Conservation (phyloP, 2,329 filamentous ascomycete genomes). For the Colletotrichum paranaense region DNA sequence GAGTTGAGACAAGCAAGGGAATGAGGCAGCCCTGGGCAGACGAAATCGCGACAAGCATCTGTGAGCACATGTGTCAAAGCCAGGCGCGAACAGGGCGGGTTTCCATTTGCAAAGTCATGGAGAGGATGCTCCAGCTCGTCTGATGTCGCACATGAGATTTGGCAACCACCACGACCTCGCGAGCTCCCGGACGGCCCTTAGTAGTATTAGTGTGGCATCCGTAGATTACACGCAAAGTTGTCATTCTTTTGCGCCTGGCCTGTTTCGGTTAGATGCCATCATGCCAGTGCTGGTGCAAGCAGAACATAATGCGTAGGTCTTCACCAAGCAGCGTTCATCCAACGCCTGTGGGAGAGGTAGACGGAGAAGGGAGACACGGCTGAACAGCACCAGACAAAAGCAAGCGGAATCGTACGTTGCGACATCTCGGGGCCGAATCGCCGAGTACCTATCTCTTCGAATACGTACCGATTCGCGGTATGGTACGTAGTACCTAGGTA, state of each 20-base stretch:
- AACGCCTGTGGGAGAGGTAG: not conserved
- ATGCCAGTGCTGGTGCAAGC: not conserved
- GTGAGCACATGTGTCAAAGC: not conserved
- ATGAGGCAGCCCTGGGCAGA: not conserved
- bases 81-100: not conserved
- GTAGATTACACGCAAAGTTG: not conserved
- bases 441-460: not conserved
- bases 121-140: slow-evolving; percentile 11
- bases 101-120: not conserved
- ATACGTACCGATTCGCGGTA: no score
- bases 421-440: not conserved
- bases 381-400: not conserved
- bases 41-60: not conserved
- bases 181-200: not conserved
- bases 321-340: no score
- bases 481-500: no score
- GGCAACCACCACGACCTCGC: not conserved
- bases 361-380: not conserved
- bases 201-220: not conserved
- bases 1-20: not conserved
- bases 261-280: not conserved
- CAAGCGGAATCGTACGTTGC: slow-evolving; percentile 4
- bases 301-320: not conserved
- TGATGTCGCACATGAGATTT: slow-evolving; percentile 1
- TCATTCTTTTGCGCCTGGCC: not conserved